phyloP scores from a whole-genome alignment of 169 alveolate species.

The Plasmodium malariae region DNA sequence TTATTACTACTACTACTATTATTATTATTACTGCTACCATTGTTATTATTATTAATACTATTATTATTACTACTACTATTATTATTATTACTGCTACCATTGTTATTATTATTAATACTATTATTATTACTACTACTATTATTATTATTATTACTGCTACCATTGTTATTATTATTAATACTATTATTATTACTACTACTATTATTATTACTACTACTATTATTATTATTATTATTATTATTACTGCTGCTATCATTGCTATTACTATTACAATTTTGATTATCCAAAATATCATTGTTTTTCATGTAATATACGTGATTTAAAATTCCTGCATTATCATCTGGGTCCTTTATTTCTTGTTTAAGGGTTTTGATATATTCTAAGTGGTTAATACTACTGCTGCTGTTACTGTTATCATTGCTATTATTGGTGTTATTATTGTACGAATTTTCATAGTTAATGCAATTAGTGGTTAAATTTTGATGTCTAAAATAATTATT shows the following conservation, averaged over 20 bases:
- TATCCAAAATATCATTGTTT: background rate
- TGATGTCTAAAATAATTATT: background rate
- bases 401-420: background rate
- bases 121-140: background rate
- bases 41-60: background rate
- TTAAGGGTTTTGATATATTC: background rate
- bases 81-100: no score
- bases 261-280: background rate
- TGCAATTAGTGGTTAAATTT: background rate
- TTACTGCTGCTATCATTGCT: background rate
- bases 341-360: background rate
- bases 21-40: background rate
- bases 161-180: background rate
- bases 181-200: background rate
- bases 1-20: background rate
- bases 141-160: background rate
- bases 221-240: constrained; percentile 1
- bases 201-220: background rate
- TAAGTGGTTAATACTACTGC: no score
- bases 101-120: background rate
- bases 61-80: no score
- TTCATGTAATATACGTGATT: background rate
- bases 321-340: background rate
- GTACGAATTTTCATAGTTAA: background rate
- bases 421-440: background rate